Evolutionary conservation across 345 rosid species (phyloP).

Genomic region (Stellera chamaejasme): DNA sequence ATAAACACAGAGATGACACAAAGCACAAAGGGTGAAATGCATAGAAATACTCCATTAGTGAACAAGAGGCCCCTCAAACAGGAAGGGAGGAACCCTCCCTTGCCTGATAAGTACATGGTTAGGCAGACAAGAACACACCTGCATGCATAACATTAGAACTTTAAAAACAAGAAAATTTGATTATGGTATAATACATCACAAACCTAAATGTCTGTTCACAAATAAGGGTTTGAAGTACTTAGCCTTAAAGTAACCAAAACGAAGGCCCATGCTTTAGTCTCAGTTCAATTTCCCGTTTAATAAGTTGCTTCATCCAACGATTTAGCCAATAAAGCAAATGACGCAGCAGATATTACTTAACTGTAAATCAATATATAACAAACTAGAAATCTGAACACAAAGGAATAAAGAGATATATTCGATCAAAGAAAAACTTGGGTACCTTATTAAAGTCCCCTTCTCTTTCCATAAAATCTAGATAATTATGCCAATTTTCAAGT

Average conservation of each 20-base stretch:
- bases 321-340: slow-evolving; percentile 95
- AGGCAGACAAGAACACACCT: slow-evolving; percentile 93
- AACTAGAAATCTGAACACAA: slow-evolving; percentile 56
- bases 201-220: slow-evolving; percentile 68
- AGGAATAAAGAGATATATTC: slow-evolving; percentile 22
- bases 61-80: slow-evolving; percentile 88
- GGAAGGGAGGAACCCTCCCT: slow-evolving; percentile 87
- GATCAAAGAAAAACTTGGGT: slow-evolving; percentile 37
- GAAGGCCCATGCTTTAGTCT: slow-evolving; percentile 89
- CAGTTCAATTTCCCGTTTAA: slow-evolving; percentile 91
- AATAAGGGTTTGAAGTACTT: slow-evolving; percentile 89
- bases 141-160: slow-evolving; percentile 92
- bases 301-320: slow-evolving; percentile 98
- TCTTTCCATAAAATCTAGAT: slow-evolving; percentile 70
- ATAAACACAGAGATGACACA: slow-evolving; percentile 27
- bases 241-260: slow-evolving; percentile 90
- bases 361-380: slow-evolving; percentile 71
- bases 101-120: slow-evolving; percentile 89
- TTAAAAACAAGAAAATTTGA: slow-evolving; percentile 42
- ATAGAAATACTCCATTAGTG: slow-evolving; percentile 76
- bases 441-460: slow-evolving; percentile 92
- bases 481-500: slow-evolving; percentile 98
- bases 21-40: slow-evolving; percentile 63
- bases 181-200: slow-evolving; percentile 38
- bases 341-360: slow-evolving; percentile 90